Evolutionary conservation across 1,284 basidiomycete genomes (phyloP), one percentile per base, ranked within the genome.

Genomic region (Leucoagaricus sp.): DNA sequence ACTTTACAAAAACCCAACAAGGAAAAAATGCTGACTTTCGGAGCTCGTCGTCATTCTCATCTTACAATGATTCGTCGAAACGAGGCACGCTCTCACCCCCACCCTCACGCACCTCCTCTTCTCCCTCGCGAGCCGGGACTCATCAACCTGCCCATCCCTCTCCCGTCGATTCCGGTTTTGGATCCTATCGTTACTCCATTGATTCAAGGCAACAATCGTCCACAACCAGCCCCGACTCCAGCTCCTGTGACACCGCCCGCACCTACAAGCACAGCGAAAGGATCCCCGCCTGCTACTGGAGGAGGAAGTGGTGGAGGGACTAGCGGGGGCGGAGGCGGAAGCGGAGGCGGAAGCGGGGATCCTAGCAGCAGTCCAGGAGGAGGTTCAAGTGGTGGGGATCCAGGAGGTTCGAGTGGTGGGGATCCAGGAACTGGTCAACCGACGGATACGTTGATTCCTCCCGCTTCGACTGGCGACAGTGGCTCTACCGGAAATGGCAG

Each of bases 141-240:
- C 58, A 67, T 78, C 42, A 70, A 73, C 45, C 61, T 79, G 1
- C 72, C 78, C 29, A 58, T 77, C 31, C 66, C 73, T 12, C 48
- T 79, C 31, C 77, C 77, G 15, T 72, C 75, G 9, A 67, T 80
- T 31, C 77, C 81, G 1, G 50, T 84, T 19, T 62, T 81, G 33
- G 67, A 65, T 28, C 72, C 75, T 2, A 12, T 82, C 2, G 48
- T 75, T 19, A 67, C 63, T 7, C 64, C 75, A 26, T 17, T 82
- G 13, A 53, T 81, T 54, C 69, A 65, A 28, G 68, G 68, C 15
- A 63, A 60, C 34, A 65, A 68, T 38, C 44, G 50, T 7, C 51
- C 62, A 15, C 49, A 65, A 10, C 57, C 69, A 4, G 48, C 65
- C 10, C 48, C 50, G 2, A 31, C 40, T 12, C 26, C 29, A 9